These are phyloP conservation scores for Fraxinus angustifolia DNA, from an alignment of 305 asterid genomes.

Conservation along the genomic window DNA sequence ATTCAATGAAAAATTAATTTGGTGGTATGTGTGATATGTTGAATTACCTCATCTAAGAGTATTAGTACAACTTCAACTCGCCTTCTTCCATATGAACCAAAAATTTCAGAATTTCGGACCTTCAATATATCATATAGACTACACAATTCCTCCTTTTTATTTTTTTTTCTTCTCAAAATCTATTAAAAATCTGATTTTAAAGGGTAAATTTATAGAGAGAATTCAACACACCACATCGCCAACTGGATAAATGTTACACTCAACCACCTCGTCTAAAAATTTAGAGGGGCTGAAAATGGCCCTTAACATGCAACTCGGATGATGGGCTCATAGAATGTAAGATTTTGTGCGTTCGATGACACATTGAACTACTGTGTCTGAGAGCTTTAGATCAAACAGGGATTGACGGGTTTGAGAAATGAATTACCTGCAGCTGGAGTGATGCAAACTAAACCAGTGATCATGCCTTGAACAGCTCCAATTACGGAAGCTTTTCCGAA, in stretches of 20 bases:
- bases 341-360: neutral
- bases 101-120: neutral
- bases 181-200: neutral
- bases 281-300: neutral
- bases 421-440: slow-evolving; percentile 68
- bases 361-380: neutral
- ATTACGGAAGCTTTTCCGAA: slow-evolving; percentile 59
- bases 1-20: neutral
- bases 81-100: neutral
- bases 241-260: neutral
- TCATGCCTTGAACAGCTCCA: slow-evolving; percentile 70
- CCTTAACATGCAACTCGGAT: neutral
- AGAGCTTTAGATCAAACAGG: neutral
- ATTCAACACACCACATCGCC: neutral
- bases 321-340: neutral
- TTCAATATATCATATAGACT: neutral
- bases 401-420: neutral
- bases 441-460: slow-evolving; percentile 64
- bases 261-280: neutral
- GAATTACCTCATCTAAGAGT: neutral
- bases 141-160: no score
- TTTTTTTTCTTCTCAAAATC: no score
- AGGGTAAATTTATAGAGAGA: neutral
- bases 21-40: neutral
- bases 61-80: neutral